These are phyloP conservation scores for Cicer judaicum DNA, from an alignment of 306 rosid species.

Conservation along the genomic window DNA sequence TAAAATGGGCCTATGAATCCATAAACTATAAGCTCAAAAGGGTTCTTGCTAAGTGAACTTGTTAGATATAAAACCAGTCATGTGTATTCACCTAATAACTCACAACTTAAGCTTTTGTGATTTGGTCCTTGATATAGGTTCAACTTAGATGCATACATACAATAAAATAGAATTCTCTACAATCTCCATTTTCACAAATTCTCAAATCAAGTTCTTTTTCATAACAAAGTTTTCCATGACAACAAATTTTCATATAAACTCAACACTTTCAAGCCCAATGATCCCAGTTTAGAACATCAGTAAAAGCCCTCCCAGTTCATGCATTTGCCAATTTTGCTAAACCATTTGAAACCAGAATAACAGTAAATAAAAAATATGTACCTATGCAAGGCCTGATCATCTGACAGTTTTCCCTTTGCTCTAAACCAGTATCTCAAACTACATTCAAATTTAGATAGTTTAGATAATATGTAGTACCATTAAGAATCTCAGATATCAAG, in stretches of 20 bases:
- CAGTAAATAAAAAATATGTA: conserved; percentile 40
- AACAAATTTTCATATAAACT: conserved; percentile 19
- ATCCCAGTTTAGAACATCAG: conserved; percentile 4
- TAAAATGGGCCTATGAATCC: conserved; percentile 7
- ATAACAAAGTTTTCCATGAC: conserved; percentile 21
- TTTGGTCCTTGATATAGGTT: background rate
- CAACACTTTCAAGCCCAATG: background rate
- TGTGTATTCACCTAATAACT: background rate
- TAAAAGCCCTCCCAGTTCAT: conserved; percentile 31
- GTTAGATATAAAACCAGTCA: conserved; percentile 10
- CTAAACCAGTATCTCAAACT: conserved; percentile 92
- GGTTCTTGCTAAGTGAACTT: background rate
- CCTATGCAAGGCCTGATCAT: conserved; percentile 98
- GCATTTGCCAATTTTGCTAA: conserved; percentile 30
- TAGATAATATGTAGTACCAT: conserved; percentile 24
- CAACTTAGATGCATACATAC: conserved; percentile 18
- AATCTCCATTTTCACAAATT: conserved; percentile 21
- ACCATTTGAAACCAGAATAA: conserved; percentile 28
- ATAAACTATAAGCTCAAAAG: conserved; percentile 11
- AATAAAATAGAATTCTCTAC: background rate
- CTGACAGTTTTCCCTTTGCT: conserved; percentile 88
- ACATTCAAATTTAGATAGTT: conserved; percentile 49
- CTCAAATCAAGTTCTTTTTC: conserved; percentile 29
- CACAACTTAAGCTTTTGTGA: background rate
- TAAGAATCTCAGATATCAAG: background rate